These are phyloP conservation scores for Phytophthora multivora DNA, from an alignment of 352 stramenopile species.

Conservation along the genomic window DNA sequence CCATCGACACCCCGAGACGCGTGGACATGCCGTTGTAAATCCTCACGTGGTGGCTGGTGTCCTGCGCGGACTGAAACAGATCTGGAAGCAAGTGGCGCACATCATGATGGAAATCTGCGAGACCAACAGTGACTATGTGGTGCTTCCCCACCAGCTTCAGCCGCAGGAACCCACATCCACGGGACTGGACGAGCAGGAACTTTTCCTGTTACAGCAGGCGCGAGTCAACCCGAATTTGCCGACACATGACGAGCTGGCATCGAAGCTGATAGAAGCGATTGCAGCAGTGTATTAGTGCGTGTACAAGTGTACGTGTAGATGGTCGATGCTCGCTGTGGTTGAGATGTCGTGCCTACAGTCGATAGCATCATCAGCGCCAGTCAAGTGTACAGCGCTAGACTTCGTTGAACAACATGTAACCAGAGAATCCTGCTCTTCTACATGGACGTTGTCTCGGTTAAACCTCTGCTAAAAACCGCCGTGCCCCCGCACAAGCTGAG, in stretches of 20 bases:
- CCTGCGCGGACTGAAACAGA: slow-evolving; percentile 50
- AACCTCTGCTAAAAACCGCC: too few relatives aligned
- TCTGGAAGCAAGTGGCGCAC: slow-evolving; percentile 59
- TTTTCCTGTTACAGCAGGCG: slow-evolving; percentile 38
- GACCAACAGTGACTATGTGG: slow-evolving; percentile 19
- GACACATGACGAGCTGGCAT: slow-evolving; percentile 66
- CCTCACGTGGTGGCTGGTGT: slow-evolving; percentile 50
- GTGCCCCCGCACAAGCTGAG: too few relatives aligned
- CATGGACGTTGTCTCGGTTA: too few relatives aligned
- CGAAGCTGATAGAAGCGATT: slow-evolving; percentile 56
- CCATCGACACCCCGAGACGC: slow-evolving; percentile 24
- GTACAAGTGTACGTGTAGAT: too few relatives aligned
- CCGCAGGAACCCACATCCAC: slow-evolving; percentile 3
- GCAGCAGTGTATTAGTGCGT: slow-evolving; percentile 35
- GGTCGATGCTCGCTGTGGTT: background rate
- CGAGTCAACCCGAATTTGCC: slow-evolving; percentile 51
- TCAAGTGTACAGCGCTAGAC: too few relatives aligned
- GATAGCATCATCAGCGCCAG: too few relatives aligned
- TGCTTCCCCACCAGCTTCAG: slow-evolving; percentile 23
- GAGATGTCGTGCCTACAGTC: background rate
- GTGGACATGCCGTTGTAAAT: slow-evolving; percentile 36
- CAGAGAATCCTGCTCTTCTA: background rate
- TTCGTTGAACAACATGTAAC: background rate
- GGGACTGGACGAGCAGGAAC: slow-evolving; percentile 25
- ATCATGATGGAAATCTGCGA: slow-evolving; percentile 51